Percentiles rank a stretch among this genome's conserved stretches.
Conservation (phyloP, 441 rosid genomes). For the Erodium texanum region DNA sequence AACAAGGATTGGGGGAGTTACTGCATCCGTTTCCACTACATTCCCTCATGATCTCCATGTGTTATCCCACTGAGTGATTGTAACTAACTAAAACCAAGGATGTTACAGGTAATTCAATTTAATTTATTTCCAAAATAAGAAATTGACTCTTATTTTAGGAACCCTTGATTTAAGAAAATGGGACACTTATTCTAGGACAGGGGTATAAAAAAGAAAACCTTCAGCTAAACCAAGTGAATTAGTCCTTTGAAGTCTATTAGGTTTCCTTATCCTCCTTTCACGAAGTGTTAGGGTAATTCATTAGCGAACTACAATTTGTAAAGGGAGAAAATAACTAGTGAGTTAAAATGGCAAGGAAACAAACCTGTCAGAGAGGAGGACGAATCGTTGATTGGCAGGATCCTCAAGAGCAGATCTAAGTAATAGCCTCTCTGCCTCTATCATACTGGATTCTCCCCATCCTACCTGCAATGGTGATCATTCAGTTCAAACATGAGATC, state of each 20-base stretch:
- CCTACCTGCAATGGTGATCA: constrained; percentile 38
- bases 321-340: not conserved
- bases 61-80: not conserved
- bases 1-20: not conserved
- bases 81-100: not conserved
- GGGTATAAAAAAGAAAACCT: not conserved
- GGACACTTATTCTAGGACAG: not conserved
- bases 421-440: constrained; percentile 78
- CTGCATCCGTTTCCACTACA: not conserved
- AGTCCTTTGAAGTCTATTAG: not conserved
- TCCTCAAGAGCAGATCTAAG: constrained; percentile 65
- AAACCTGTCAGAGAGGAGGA: constrained; percentile 89
- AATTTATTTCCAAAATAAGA: not conserved
- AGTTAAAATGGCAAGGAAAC: not conserved
- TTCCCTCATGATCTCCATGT: not conserved
- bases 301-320: not conserved
- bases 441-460: constrained; percentile 94
- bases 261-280: constrained; percentile 1
- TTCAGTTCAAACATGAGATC: constrained; percentile 5
- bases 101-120: not conserved
- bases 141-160: not conserved
- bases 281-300: not conserved
- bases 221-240: not conserved
- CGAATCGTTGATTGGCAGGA: constrained; percentile 78
- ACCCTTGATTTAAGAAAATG: not conserved